Conservation (phyloP, 257 asterid species). For the Fraxinus anomala region DNA sequence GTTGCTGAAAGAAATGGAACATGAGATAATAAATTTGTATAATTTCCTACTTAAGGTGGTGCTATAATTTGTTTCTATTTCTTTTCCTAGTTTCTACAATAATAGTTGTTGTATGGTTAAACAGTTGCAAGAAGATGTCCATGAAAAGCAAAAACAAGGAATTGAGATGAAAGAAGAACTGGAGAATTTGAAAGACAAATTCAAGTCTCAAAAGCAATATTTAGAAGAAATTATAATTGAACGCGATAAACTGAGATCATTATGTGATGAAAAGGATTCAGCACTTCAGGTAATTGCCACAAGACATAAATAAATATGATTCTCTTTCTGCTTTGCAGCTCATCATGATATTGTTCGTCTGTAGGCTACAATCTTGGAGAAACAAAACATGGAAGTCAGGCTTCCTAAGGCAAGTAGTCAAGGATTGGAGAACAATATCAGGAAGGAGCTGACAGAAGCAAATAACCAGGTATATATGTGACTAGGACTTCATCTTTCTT, state of each 20-base stretch:
- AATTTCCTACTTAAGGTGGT: not conserved
- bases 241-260: conserved; percentile 63
- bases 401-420: conserved; percentile 61
- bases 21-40: not conserved
- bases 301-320: conserved; percentile 1
- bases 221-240: conserved; percentile 60
- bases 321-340: conserved; percentile 23
- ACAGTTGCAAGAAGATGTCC: conserved; percentile 79
- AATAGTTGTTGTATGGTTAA: conserved; percentile 26
- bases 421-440: conserved; percentile 69
- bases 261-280: conserved; percentile 72
- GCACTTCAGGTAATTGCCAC: conserved; percentile 67
- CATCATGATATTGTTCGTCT: conserved; percentile 32
- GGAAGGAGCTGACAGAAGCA: conserved; percentile 65
- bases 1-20: not conserved
- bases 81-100: conserved; percentile 13
- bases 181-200: conserved; percentile 54
- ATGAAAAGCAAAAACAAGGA: conserved; percentile 69
- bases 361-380: conserved; percentile 73
- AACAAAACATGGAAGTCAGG: conserved; percentile 65
- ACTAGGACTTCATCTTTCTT: not conserved
- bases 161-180: conserved; percentile 60
- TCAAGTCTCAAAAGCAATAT: conserved; percentile 71
- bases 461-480: conserved; percentile 65
- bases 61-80: conserved; percentile 11